Evolutionary conservation across 352 stramenopile genomes (phyloP), one percentile per base, ranked within the genome.

Genomic region (Globisporangium splendens): DNA sequence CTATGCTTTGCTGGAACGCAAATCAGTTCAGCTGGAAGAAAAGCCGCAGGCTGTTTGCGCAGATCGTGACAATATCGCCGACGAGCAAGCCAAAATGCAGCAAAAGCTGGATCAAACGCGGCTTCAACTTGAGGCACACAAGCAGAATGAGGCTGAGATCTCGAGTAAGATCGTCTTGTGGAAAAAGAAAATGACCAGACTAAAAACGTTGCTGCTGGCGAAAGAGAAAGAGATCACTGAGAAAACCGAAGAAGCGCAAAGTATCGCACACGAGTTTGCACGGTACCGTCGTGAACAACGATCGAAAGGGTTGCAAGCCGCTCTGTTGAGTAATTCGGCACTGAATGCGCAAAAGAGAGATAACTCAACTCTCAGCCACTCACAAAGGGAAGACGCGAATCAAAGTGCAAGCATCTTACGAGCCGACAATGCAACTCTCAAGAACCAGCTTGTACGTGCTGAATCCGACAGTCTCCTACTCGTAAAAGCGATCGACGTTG

Each of bases 381-480:
- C 28, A 10, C 28, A 35, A 35, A 35, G 28, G 10, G 28, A 35
- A 35, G 28, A 35, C 28, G 28, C 10, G 28, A 35, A 35, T 35
- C 28, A 35, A 35, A 35, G 28, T 35, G 28, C 28, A 35, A 31
- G 44, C 13, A 66, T 87, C 14, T 50, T 89, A 7, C 61, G 62
- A 48, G 80, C 78, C 12, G 76, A 89, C 38, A 63, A 74, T 44
- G 73, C 70, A 3, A 63, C 68, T 31, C 57, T 91, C 10, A 75
- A 73, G 66, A 89, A 84, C 42, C 68, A 89, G 54, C 68, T 90
- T 0, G 78, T 86, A 10, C 75, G 78, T 0, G 71, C 75, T 3
- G 76, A 90, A 31, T 73, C 73, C 0, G 80, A 92, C 57, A 88
- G 78, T 21, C 59, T 79, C 7, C 48, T 92, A 20, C 70, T 91